phyloP scores from a whole-genome alignment of 2,329 filamentous ascomycete species.

The Trichoderma asperellum region DNA sequence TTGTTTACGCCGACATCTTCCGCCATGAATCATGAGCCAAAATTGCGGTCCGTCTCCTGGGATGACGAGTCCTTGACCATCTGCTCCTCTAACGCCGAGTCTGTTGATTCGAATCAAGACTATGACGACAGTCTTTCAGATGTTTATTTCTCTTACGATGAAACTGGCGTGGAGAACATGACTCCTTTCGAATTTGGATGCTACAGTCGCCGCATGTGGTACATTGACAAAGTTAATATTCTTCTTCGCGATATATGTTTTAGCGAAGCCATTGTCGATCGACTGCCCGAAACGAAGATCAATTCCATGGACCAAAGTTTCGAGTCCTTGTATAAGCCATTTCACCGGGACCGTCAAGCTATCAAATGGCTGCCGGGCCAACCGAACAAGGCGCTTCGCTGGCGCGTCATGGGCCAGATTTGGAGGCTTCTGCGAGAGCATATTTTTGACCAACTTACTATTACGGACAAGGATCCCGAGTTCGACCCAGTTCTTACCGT shows the following conservation, averaged over 20 bases:
- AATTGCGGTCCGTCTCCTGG: not conserved
- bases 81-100: not conserved
- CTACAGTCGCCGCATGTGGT: not conserved
- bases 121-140: not conserved
- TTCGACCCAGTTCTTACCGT: not conserved
- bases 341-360: not conserved
- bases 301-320: not conserved
- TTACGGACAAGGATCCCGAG: not conserved
- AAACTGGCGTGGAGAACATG: not conserved
- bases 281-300: not conserved
- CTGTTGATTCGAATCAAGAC: no score
- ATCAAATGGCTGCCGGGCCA: not conserved
- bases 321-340: not conserved
- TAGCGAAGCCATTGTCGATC: not conserved
- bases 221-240: not conserved
- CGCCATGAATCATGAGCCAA: not conserved
- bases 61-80: not conserved
- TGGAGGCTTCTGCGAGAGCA: not conserved
- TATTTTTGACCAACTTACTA: not conserved
- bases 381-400: not conserved
- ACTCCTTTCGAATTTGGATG: not conserved
- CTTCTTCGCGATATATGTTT: not conserved
- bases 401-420: conserved; percentile 3
- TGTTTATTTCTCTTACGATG: no score
- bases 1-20: no score